Evolutionary conservation across 2,329 filamentous ascomycete genomes (phyloP), one percentile per base, ranked within the genome.

Genomic region (Helicocarpus griseus): DNA sequence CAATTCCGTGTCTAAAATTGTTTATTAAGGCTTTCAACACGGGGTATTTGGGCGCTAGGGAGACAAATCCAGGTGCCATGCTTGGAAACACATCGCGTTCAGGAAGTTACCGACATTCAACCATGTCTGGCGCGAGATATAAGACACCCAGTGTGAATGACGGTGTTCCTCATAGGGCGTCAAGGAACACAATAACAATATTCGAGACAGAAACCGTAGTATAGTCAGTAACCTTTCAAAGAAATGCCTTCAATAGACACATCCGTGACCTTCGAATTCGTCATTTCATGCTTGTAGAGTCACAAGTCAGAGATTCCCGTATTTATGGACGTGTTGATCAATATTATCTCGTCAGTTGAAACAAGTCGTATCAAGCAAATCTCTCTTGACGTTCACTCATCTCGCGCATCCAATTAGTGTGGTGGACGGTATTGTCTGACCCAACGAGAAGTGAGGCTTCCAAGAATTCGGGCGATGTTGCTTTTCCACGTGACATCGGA

Each of bases 1-100:
- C 54, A 22, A 57, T 57, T 35, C 54, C 56, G 17, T 56, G 54
- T 21, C 24, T 57, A 19, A 57, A 57, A 29, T 54, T 54, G 14
- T 57, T 57, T 48, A 45, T 57, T 9, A 57, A 57, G 41, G 47
- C 54, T 5, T 57, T 57, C 52, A 54, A 57, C 43, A 57, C 54
- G 13, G 56, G 56, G 13, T 54, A 33, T 29, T 54, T 57, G 38
- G 48, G 53, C n/a, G 14, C 19, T 51, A 4, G 26, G 50, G 26
- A 45, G 33, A 22, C 31, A 11, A 11, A 19, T 33, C 43, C 47
- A 17, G 28, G 29, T 33, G 8, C 43, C 29, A 35, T 11, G 31
- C 29, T 31, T 9, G 14, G 26, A 46, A 17, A 46, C 13, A 46
- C 43, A 22, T 26, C 29, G 29, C 43, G 17, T 19, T 21, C 29